These are phyloP conservation scores for Crassisporium funariophilum DNA, from an alignment of 768 basidiomycete genomes.

Conservation along the genomic window DNA sequence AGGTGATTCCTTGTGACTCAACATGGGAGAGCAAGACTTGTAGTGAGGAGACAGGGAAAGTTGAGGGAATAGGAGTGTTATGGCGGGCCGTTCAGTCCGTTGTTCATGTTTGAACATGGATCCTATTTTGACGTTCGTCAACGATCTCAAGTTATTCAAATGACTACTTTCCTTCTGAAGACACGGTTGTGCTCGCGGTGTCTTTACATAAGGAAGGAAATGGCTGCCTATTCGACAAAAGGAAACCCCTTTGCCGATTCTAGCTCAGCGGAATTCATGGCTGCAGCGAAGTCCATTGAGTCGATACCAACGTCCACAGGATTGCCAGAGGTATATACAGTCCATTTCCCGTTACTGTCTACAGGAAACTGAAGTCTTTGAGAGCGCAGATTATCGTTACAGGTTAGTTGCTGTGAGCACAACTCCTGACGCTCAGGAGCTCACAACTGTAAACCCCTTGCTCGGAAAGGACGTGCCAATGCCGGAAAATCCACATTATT, in stretches of 20 bases:
- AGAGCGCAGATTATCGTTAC: constrained; percentile 45
- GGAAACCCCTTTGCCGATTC: constrained; percentile 31
- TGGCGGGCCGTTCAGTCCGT: too few species aligned
- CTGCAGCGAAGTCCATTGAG: constrained; percentile 36
- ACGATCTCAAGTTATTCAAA: too few species aligned
- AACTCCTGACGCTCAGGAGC: neutral
- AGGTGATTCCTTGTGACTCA: too few species aligned
- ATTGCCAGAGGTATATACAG: constrained; percentile 42
- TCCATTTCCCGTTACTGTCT: constrained; percentile 1
- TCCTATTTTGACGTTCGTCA: too few species aligned
- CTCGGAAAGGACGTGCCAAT: constrained; percentile 66
- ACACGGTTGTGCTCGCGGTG: neutral
- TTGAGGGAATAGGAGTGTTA: too few species aligned
- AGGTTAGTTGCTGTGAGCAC: constrained; percentile 28
- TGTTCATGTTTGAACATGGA: too few species aligned
- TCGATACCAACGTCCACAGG: constrained; percentile 43
- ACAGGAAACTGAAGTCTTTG: neutral
- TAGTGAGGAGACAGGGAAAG: too few species aligned
- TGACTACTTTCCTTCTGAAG: too few species aligned
- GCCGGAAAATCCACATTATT: constrained; percentile 76
- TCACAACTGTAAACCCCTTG: neutral
- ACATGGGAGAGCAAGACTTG: too few species aligned
- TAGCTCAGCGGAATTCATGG: constrained; percentile 39
- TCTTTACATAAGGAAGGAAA: neutral
- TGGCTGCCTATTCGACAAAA: constrained; percentile 3